Percentiles rank a stretch among this genome's conserved stretches.
These are phyloP conservation scores for Patellifolia procumbens DNA, from an alignment of 179 eudicot genomes.

Conservation along the genomic window DNA sequence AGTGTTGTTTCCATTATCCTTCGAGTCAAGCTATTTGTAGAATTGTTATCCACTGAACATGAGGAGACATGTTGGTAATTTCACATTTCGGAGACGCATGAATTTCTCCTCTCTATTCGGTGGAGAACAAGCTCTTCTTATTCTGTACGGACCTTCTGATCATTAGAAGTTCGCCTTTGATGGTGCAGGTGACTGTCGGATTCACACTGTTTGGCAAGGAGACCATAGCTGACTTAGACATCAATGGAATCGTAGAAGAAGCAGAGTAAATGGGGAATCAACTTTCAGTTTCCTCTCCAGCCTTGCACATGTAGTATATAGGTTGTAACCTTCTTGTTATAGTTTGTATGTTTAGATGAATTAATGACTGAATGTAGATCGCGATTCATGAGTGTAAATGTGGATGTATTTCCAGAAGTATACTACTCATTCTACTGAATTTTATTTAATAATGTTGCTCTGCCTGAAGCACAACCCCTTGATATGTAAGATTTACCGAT, in stretches of 20 bases:
- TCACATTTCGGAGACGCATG: too few relatives aligned
- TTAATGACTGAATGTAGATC: slow-evolving; percentile 1
- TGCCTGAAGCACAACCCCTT: too few relatives aligned
- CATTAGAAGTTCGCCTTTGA: not conserved
- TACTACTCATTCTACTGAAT: too few relatives aligned
- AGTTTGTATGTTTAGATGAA: not conserved
- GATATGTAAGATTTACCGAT: too few relatives aligned
- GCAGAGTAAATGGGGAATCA: slow-evolving; percentile 10
- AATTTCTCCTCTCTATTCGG: too few relatives aligned
- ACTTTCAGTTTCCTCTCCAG: not conserved
- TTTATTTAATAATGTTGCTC: too few relatives aligned
- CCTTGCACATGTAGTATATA: not conserved
- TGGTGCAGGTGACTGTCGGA: slow-evolving; percentile 80
- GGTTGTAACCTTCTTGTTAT: not conserved
- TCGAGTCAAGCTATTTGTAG: too few relatives aligned
- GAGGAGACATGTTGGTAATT: too few relatives aligned
- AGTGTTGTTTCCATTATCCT: not conserved
- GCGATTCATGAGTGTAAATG: not conserved
- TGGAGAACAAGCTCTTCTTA: too few relatives aligned
- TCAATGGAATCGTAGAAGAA: slow-evolving; percentile 53
- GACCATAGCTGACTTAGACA: slow-evolving; percentile 72
- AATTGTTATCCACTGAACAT: too few relatives aligned
- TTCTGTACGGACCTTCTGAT: not conserved
- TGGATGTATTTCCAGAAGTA: too few relatives aligned
- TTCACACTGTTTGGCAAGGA: slow-evolving; percentile 89